Percentiles rank a stretch among this genome's conserved stretches.
These are phyloP conservation scores for Ustilago curta DNA, from an alignment of 1,284 basidiomycete genomes.

Conservation along the genomic window DNA sequence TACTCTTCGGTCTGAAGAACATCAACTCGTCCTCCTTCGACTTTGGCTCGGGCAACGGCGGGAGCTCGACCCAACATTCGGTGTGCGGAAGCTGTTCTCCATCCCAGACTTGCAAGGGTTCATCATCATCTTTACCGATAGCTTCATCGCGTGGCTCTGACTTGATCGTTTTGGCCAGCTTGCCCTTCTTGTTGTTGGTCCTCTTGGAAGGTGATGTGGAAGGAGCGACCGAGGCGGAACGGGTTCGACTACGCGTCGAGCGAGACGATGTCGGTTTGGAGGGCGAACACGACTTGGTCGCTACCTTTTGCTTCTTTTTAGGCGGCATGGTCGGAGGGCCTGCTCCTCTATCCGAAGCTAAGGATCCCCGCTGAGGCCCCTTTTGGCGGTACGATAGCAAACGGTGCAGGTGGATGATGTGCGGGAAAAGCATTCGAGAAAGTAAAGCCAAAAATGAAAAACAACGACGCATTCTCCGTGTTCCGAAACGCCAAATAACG, in stretches of 20 bases:
- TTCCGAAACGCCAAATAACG: not conserved
- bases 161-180: not conserved
- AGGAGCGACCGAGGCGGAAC: conserved; percentile 20
- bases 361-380: too few species aligned
- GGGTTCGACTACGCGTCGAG: conserved; percentile 28
- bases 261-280: conserved; percentile 10
- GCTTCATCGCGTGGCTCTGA: not conserved
- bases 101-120: conserved; percentile 4
- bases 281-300: conserved; percentile 1
- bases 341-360: too few species aligned
- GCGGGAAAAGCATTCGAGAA: too few species aligned
- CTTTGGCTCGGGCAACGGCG: not conserved
- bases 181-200: not conserved
- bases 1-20: conserved; percentile 21
- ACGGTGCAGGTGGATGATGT: too few species aligned
- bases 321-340: conserved; percentile 13
- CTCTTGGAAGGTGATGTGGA: conserved; percentile 1
- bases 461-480: not conserved
- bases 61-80: conserved; percentile 35
- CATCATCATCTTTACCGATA: not conserved
- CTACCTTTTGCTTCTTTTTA: conserved; percentile 20
- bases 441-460: too few species aligned
- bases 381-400: too few species aligned
- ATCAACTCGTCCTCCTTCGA: conserved; percentile 20
- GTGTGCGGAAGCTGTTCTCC: not conserved